phyloP scores from a whole-genome alignment of 805 yeast species.

The Starmerella vaccinii region DNA sequence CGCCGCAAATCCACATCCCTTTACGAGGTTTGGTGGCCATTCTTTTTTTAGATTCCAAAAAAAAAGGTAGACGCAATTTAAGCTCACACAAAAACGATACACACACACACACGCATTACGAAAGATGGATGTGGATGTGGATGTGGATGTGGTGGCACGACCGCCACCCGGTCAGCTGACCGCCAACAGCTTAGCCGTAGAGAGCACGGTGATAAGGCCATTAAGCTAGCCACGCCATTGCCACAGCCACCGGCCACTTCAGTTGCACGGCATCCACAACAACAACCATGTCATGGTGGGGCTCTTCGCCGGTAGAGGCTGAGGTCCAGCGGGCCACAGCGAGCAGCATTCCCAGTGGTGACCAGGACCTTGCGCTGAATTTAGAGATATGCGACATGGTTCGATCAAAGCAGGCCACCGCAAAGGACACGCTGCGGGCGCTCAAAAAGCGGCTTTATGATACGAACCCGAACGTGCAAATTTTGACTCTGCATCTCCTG shows the following conservation, averaged over 20 bases:
- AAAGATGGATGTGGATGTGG: too few species aligned
- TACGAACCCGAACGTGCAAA: slow-evolving; percentile 69
- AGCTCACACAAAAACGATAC: too few species aligned
- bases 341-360: slow-evolving; percentile 86
- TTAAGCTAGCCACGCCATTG: neutral
- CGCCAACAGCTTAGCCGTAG: neutral
- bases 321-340: slow-evolving; percentile 43
- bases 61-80: too few species aligned
- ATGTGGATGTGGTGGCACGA: neutral
- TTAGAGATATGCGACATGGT: slow-evolving; percentile 81
- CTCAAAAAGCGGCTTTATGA: slow-evolving; percentile 63
- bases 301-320: slow-evolving; percentile 40
- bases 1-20: too few species aligned
- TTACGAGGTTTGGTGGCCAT: too few species aligned
- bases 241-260: neutral
- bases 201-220: slow-evolving; percentile 2
- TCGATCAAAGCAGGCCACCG: slow-evolving; percentile 64
- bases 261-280: neutral
- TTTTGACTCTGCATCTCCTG: slow-evolving; percentile 61
- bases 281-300: slow-evolving; percentile 32
- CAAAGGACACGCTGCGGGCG: slow-evolving; percentile 78
- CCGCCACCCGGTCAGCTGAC: slow-evolving; percentile 1
- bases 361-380: slow-evolving; percentile 58
- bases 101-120: too few species aligned
- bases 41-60: too few species aligned